Evolutionary conservation across 1,139 yeast species (phyloP), one percentile per base, ranked within the genome.

Genomic region (Blastobotrys serpentis): DNA sequence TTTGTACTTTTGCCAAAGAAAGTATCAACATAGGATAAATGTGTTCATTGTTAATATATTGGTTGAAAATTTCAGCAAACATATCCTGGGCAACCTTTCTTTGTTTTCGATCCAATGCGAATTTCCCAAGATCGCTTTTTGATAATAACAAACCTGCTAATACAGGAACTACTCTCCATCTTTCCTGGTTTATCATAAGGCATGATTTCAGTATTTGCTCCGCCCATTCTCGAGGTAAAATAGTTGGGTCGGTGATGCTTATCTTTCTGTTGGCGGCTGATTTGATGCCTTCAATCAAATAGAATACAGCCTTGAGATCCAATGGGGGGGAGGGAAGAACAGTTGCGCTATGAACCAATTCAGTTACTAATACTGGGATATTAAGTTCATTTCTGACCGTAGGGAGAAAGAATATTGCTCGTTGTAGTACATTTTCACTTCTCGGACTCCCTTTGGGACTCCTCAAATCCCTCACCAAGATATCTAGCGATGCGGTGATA

Each of bases 321-420:
- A 57, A 47, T 7, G 37, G 29, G 46, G 53, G 38, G 37, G 53
- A 18, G 39, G 58, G 47, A 58, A 79, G 79, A 45, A 80, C 71
- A 0, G 70, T 56, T 0, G 78, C 75, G 46, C 76, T 77, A 54
- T 70, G 67, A 46, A 82, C 64, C 43, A 83, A 72, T 46, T 78
- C 76, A 14, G 74, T 68, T 2, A 82, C 62, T 3, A 84, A 62
- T 3, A 82, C 60, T 34, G 75, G 67, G 29, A 85, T 65, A 59
- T 85, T 84, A 49, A 71, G 73, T 48, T 76, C 80, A 48, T 77
- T 76, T 59, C 81, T 82, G 40, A 85, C 69, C 34, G 73, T 76
- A 1, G 92, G 89, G 33, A 83, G 65, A 59, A 81, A 81, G 58
- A 81, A 79, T 42, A 76, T 81, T 8, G 80, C 56, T 56, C 79